Evolutionary conservation across 106 monocot species (phyloP).

Genomic region (Cymbidium sinense): DNA sequence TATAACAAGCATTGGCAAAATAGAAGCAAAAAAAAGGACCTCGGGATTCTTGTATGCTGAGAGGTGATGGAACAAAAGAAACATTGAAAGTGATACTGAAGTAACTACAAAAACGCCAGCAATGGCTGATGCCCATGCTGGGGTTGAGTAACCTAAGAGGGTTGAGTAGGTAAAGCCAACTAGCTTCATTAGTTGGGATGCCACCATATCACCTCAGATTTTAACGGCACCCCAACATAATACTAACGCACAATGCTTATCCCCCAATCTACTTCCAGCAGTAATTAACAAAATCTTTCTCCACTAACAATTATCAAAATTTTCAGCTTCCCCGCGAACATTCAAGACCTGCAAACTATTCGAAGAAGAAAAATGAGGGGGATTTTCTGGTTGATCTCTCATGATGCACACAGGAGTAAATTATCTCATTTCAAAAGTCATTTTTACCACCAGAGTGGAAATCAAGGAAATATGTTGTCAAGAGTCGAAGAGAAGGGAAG

Average conservation of each 20-base stretch:
- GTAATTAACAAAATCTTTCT: neutral
- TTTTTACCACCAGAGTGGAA: too few species aligned
- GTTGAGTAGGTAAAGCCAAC: neutral
- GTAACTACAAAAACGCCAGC: constrained; percentile 48
- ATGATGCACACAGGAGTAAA: too few species aligned
- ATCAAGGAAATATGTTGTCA: neutral
- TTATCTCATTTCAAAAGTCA: neutral
- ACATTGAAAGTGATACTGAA: constrained; percentile 40
- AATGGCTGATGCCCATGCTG: constrained; percentile 35
- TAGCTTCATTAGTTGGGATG: neutral
- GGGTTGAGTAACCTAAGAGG: constrained; percentile 25
- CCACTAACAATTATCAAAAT: neutral
- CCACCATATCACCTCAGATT: neutral
- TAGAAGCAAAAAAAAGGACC: constrained; percentile 24
- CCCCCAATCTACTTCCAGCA: neutral
- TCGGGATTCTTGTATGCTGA: constrained; percentile 65
- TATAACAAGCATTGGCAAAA: neutral
- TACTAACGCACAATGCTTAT: neutral
- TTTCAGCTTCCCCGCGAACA: neutral
- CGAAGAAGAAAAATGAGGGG: neutral
- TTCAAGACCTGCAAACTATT: neutral
- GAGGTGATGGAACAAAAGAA: constrained; percentile 54
- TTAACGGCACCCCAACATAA: neutral
- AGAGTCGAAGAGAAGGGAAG: neutral
- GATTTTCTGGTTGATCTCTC: neutral